Conservation (phyloP, 2,329 filamentous ascomycete genomes). For the Neurospora crassa region DNA sequence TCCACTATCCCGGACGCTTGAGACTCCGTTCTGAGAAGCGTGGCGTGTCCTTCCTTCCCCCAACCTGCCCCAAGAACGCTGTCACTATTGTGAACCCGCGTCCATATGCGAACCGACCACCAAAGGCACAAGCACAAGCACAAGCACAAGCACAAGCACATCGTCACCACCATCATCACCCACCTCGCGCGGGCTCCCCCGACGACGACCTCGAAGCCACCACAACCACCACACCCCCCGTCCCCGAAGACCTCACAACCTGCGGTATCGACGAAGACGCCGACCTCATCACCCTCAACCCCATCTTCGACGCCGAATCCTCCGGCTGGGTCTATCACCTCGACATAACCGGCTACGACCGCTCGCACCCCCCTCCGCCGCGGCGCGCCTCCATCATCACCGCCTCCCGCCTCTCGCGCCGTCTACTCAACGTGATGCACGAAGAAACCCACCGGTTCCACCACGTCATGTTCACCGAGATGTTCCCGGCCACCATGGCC, state of each 20-base stretch:
- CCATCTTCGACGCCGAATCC: slow-evolving; percentile 60
- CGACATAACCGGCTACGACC: slow-evolving; percentile 61
- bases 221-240: slow-evolving; percentile 6
- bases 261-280: slow-evolving; percentile 65
- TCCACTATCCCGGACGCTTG: slow-evolving; percentile 37
- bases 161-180: background rate
- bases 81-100: background rate
- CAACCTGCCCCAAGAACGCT: slow-evolving; percentile 29
- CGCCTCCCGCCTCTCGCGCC: slow-evolving; percentile 55
- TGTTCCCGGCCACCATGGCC: slow-evolving; percentile 64
- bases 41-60: slow-evolving; percentile 43
- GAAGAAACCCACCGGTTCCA: slow-evolving; percentile 58
- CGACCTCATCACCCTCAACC: slow-evolving; percentile 69
- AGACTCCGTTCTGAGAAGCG: slow-evolving; percentile 41
- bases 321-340: slow-evolving; percentile 66
- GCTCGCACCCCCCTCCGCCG: slow-evolving; percentile 43
- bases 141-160: background rate
- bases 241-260: slow-evolving; percentile 26
- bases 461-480: slow-evolving; percentile 69
- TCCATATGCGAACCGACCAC: background rate
- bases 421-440: slow-evolving; percentile 63
- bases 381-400: slow-evolving; percentile 65
- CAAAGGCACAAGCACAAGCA: background rate
- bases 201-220: slow-evolving; percentile 29
- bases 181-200: background rate